These are phyloP conservation scores for Gamarada debralockiae DNA, from an alignment of 495 filamentous ascomycete species.

Conservation along the genomic window DNA sequence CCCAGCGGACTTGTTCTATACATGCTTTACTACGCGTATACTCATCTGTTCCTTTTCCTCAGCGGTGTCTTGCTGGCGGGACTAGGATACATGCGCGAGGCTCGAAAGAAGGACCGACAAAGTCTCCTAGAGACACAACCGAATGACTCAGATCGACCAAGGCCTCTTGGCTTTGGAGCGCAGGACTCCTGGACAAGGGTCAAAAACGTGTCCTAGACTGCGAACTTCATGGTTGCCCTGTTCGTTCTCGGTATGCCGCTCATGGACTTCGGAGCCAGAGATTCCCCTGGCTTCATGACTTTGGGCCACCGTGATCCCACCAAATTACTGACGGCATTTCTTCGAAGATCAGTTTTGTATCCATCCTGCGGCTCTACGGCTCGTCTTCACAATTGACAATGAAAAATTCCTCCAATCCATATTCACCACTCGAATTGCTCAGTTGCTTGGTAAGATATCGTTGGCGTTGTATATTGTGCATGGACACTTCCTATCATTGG, in stretches of 20 bases:
- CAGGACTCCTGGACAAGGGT: background rate
- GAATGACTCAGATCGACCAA: conserved; percentile 39
- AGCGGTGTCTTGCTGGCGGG: conserved; percentile 56
- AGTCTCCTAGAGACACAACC: conserved; percentile 27
- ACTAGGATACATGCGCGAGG: conserved; percentile 45
- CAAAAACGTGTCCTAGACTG: background rate
- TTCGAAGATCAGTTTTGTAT: conserved; percentile 48
- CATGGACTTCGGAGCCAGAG: conserved; percentile 25
- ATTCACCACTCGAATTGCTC: conserved; percentile 51
- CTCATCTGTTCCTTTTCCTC: conserved; percentile 45
- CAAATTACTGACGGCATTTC: conserved; percentile 20
- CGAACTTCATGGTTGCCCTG: conserved; percentile 1
- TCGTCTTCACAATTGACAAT: conserved; percentile 52
- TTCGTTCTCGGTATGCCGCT: conserved; percentile 16
- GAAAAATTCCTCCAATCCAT: conserved; percentile 44
- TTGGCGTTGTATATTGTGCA: conserved; percentile 54
- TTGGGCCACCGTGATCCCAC: conserved; percentile 20
- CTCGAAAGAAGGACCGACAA: conserved; percentile 31
- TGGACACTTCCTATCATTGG: conserved; percentile 46
- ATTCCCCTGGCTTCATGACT: conserved; percentile 26
- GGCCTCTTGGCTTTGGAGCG: background rate
- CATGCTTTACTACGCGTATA: conserved; percentile 52
- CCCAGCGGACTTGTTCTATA: conserved; percentile 44
- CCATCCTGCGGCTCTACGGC: conserved; percentile 44
- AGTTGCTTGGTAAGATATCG: conserved; percentile 56